A percentile compares a stretch with the other conserved stretches of the same genome.
These are phyloP conservation scores for Xerocomellus intermedius DNA, from an alignment of 768 basidiomycete genomes.

Conservation along the genomic window DNA sequence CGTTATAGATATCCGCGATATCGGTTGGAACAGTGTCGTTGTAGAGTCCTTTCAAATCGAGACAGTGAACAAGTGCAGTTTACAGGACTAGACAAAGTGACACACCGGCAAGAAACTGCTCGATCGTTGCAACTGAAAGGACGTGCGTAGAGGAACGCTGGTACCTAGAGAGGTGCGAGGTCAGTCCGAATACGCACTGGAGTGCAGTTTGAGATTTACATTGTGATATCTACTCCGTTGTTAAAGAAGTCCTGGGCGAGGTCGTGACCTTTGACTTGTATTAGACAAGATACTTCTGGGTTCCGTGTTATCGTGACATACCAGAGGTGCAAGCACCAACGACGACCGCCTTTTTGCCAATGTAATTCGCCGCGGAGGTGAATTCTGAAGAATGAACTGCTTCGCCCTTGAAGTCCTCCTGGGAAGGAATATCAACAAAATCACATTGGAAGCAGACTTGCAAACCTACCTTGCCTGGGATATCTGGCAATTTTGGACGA, in stretches of 20 bases:
- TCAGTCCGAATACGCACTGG: background rate
- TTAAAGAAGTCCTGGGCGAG: constrained; percentile 37
- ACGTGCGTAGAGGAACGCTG: constrained; percentile 28
- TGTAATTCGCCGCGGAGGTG: constrained; percentile 45
- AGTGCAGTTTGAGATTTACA: constrained; percentile 10
- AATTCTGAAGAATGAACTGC: constrained; percentile 52
- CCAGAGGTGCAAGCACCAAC: constrained; percentile 67
- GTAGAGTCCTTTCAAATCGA: constrained; percentile 9
- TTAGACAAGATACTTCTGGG: constrained; percentile 2
- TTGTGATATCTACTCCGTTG: constrained; percentile 31
- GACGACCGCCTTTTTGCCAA: constrained; percentile 65
- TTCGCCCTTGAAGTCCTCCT: constrained; percentile 55
- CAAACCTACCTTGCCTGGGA: constrained; percentile 41
- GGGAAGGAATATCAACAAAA: background rate
- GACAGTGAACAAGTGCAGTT: background rate
- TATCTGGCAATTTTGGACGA: constrained; percentile 42
- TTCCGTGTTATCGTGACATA: constrained; percentile 17
- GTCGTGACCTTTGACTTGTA: constrained; percentile 31
- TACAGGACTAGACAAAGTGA: background rate
- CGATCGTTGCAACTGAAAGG: constrained; percentile 11
- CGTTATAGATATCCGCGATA: constrained; percentile 17
- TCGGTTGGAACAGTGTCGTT: constrained; percentile 25
- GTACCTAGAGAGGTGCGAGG: constrained; percentile 7
- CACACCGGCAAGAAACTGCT: constrained; percentile 11
- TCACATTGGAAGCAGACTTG: background rate